Conservation (phyloP, 1,284 basidiomycete species). For the Apiotrichum veenhuisii region DNA sequence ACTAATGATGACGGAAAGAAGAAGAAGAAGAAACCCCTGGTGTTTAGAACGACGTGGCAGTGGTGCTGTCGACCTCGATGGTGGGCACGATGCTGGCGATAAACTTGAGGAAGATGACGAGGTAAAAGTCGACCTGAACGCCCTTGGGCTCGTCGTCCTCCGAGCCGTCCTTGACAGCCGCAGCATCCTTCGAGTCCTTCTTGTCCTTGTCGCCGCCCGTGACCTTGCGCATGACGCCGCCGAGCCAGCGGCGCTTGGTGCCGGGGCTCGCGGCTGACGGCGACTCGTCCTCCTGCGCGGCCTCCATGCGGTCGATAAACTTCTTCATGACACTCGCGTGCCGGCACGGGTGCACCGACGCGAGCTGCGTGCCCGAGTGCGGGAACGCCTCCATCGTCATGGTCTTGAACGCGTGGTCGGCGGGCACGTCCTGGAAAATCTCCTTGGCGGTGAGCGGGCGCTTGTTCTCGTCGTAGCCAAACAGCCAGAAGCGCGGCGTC, state of each 20-base stretch:
- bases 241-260: constrained; percentile 71
- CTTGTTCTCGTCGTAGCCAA: constrained; percentile 93
- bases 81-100: constrained; percentile 75
- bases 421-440: constrained; percentile 95
- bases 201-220: constrained; percentile 53
- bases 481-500: constrained; percentile 89
- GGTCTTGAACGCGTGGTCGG: constrained; percentile 97
- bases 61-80: constrained; percentile 61
- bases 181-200: constrained; percentile 60
- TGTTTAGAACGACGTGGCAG: constrained; percentile 19
- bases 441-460: constrained; percentile 78
- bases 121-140: constrained; percentile 90
- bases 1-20: background rate
- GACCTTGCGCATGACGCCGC: constrained; percentile 65
- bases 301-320: constrained; percentile 97
- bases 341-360: constrained; percentile 96
- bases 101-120: constrained; percentile 96
- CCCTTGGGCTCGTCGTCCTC: constrained; percentile 74
- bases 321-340: constrained; percentile 99
- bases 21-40: background rate
- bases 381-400: constrained; percentile 98
- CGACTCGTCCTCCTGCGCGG: constrained; percentile 58
- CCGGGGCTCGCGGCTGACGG: constrained; percentile 20
- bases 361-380: constrained; percentile 77
- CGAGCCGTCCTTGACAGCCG: constrained; percentile 35